phyloP scores from a whole-genome alignment of 306 rosid genomes.

The Benincasa hispida region DNA sequence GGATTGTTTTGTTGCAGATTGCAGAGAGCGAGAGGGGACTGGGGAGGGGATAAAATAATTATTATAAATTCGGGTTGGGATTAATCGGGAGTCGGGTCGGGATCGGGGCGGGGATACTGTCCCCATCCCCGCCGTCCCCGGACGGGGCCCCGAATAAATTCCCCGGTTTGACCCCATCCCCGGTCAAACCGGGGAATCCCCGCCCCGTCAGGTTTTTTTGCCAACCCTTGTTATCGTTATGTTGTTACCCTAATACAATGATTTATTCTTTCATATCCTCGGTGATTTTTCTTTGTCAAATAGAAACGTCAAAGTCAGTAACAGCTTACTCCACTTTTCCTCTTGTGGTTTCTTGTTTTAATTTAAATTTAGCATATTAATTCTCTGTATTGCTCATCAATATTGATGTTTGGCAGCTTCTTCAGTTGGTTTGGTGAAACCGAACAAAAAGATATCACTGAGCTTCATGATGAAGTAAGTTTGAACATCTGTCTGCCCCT shows the following conservation, averaged over 20 bases:
- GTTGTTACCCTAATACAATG: not conserved
- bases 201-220: too few species aligned
- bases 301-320: not conserved
- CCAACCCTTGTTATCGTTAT: not conserved
- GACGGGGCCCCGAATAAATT: too few species aligned
- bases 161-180: too few species aligned
- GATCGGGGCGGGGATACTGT: too few species aligned
- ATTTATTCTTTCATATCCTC: not conserved
- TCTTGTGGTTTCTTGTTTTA: not conserved
- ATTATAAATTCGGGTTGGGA: too few species aligned
- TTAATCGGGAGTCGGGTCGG: too few species aligned
- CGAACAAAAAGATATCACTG: slow-evolving; percentile 32
- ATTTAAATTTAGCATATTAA: not conserved
- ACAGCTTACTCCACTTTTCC: not conserved
- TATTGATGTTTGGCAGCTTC: slow-evolving; percentile 34
- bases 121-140: too few species aligned
- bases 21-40: too few species aligned
- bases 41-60: too few species aligned
- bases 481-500: not conserved
- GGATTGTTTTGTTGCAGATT: too few species aligned
- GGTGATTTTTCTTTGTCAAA: not conserved
- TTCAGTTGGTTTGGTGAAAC: slow-evolving; percentile 60
- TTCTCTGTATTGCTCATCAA: not conserved
- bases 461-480: slow-evolving; percentile 42
- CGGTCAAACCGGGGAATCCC: too few species aligned